A percentile compares a stretch with the other conserved stretches of the same genome.
phyloP scores from a whole-genome alignment of 352 stramenopile species.

The Phytophthora agathidicida region DNA sequence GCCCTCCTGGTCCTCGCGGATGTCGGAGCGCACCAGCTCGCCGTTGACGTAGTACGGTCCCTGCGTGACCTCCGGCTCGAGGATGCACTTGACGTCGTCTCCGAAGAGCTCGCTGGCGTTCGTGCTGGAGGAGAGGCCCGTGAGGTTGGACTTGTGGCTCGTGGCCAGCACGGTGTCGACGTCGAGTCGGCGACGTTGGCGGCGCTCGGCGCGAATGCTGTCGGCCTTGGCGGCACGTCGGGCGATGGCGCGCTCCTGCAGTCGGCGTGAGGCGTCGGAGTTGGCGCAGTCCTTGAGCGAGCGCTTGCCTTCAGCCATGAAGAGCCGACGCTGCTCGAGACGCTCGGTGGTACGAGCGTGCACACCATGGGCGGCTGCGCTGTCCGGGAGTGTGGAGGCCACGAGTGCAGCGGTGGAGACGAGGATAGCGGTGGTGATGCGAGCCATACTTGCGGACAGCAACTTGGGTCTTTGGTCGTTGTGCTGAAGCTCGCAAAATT shows the following conservation, averaged over 20 bases:
- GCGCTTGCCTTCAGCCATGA: constrained; percentile 19
- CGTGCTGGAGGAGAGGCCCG: not conserved
- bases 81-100: constrained; percentile 15
- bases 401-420: not conserved
- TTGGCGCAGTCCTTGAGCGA: constrained; percentile 17
- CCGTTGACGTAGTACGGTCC: too few relatives aligned
- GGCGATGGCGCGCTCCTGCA: constrained; percentile 7
- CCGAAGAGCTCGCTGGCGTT: constrained; percentile 14
- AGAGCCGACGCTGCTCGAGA: constrained; percentile 14
- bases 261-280: constrained; percentile 5
- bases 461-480: too few relatives aligned
- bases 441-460: constrained; percentile 8
- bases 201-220: constrained; percentile 3
- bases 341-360: not conserved
- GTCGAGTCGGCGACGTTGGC: constrained; percentile 10
- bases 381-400: not conserved
- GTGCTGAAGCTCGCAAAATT: constrained; percentile 3
- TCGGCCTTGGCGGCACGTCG: constrained; percentile 12
- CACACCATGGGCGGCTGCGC: not conserved
- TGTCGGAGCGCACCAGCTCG: too few relatives aligned
- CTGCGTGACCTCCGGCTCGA: too few relatives aligned
- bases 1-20: too few relatives aligned
- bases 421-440: not conserved
- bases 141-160: constrained; percentile 14
- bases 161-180: constrained; percentile 10